Percentiles rank a stretch among this genome's conserved stretches.
These are phyloP conservation scores for Paecilomyces niveus DNA, from an alignment of 2,329 filamentous ascomycete species.

Conservation along the genomic window DNA sequence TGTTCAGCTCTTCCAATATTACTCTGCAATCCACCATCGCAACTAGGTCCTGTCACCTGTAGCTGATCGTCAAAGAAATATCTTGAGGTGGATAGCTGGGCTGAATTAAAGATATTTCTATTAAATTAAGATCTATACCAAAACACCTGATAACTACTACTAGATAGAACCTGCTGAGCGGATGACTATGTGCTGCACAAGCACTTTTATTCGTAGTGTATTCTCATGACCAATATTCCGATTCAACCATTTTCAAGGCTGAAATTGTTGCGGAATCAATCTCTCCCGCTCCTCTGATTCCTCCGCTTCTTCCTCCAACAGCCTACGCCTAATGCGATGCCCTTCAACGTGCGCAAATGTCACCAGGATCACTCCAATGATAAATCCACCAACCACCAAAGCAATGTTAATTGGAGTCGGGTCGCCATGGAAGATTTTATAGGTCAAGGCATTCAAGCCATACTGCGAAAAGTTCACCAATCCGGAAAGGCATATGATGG, in stretches of 20 bases:
- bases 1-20: no score
- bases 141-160: no score
- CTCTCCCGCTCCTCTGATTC: slow-evolving; percentile 15
- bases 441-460: slow-evolving; percentile 69
- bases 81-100: no score
- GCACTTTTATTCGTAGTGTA: background rate
- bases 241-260: background rate
- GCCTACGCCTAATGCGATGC: slow-evolving; percentile 7
- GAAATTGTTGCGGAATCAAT: slow-evolving; percentile 18
- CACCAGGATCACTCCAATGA: slow-evolving; percentile 60
- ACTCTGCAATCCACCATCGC: no score
- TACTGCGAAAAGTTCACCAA: slow-evolving; percentile 78
- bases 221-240: background rate
- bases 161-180: background rate
- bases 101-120: no score
- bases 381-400: slow-evolving; percentile 55
- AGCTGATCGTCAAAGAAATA: no score
- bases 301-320: slow-evolving; percentile 8
- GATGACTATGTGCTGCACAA: background rate
- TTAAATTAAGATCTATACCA: no score
- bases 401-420: slow-evolving; percentile 72
- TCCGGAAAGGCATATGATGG: slow-evolving; percentile 80
- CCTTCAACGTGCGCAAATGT: slow-evolving; percentile 48
- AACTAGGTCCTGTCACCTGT: no score
- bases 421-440: slow-evolving; percentile 62